Conservation (phyloP, 495 filamentous ascomycete genomes). For the Penicillium malachiteum region DNA sequence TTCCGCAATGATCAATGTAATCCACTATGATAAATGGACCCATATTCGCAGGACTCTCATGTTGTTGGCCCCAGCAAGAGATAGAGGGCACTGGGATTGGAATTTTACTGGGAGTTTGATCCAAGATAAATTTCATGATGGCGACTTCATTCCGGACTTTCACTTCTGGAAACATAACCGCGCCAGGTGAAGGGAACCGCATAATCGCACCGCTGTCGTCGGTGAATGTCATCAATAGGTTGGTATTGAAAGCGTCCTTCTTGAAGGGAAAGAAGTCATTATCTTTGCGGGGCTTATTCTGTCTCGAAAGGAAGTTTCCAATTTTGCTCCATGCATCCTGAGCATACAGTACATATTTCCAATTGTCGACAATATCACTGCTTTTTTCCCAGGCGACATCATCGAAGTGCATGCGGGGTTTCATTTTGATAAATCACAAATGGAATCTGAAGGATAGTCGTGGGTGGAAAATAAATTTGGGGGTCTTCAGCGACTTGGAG, state of each 20-base stretch:
- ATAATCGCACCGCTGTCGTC: conserved; percentile 17
- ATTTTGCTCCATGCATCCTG: conserved; percentile 20
- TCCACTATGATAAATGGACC: conserved; percentile 52
- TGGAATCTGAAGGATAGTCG: too few species aligned
- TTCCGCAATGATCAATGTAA: conserved; percentile 35
- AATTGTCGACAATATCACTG: conserved; percentile 16
- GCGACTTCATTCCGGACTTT: conserved; percentile 40
- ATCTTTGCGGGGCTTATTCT: conserved; percentile 16
- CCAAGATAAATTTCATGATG: conserved; percentile 33
- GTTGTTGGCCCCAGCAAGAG: conserved; percentile 31
- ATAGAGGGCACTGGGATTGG: conserved; percentile 36
- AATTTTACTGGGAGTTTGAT: conserved; percentile 22
- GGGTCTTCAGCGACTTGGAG: too few species aligned
- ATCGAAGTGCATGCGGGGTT: conserved; percentile 21
- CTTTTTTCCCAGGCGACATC: conserved; percentile 31
- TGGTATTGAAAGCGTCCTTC: conserved; percentile 25
- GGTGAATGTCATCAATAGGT: conserved; percentile 21
- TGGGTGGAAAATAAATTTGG: too few species aligned
- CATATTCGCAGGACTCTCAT: conserved; percentile 29
- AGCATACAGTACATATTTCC: conserved; percentile 17
- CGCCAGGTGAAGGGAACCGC: conserved; percentile 25
- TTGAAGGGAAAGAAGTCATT: conserved; percentile 17
- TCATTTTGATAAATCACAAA: conserved; percentile 1
- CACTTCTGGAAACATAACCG: conserved; percentile 31
- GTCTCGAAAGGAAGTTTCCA: conserved; percentile 21